These are phyloP conservation scores for Talinum fruticosum DNA, from an alignment of 148 eudicot species.

Conservation along the genomic window DNA sequence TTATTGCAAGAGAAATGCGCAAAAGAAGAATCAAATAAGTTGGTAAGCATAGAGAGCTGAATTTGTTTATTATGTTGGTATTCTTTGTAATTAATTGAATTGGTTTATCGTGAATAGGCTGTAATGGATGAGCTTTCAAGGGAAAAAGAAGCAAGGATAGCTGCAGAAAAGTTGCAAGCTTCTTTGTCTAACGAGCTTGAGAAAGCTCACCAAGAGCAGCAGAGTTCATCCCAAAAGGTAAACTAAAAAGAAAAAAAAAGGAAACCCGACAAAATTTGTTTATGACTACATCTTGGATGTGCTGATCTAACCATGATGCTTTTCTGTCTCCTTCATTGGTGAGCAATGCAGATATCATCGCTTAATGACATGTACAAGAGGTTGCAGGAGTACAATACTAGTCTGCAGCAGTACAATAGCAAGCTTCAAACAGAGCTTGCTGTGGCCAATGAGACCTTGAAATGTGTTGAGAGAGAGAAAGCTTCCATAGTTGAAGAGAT, in stretches of 20 bases:
- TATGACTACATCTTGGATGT: not conserved
- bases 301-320: not conserved
- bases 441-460: conserved; percentile 68
- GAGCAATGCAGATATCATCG: conserved; percentile 59
- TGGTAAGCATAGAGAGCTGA: conserved; percentile 43
- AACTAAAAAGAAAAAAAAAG: not conserved
- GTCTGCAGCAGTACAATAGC: conserved; percentile 92
- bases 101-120: conserved; percentile 42
- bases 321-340: conserved; percentile 13
- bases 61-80: not conserved
- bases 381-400: conserved; percentile 88
- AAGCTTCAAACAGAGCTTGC: conserved; percentile 91
- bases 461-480: conserved; percentile 82
- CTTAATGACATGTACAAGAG: conserved; percentile 86
- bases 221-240: conserved; percentile 71
- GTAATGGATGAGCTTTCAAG: conserved; percentile 60
- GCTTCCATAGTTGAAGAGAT: conserved; percentile 71
- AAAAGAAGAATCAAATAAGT: conserved; percentile 70
- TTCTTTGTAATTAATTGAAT: conserved; percentile 2
- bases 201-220: conserved; percentile 63
- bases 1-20: conserved; percentile 69
- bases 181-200: conserved; percentile 64
- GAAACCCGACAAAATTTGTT: not conserved
- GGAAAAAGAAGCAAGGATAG: conserved; percentile 70
- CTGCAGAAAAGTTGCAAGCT: conserved; percentile 62